Conservation (phyloP, 768 basidiomycete species). For the Amyloporia xantha region DNA sequence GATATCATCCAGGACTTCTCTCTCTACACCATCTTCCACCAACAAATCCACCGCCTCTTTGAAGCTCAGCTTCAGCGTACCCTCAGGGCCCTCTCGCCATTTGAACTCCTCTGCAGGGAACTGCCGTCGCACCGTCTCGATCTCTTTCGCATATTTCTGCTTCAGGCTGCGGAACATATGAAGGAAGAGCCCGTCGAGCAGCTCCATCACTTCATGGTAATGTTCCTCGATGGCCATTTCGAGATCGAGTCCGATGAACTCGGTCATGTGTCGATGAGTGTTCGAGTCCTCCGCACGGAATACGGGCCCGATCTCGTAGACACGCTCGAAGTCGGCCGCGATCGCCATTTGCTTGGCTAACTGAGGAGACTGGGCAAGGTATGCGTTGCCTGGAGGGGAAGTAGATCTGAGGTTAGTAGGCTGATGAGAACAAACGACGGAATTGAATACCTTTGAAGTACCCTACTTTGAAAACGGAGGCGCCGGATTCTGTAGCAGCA, state of each 20-base stretch:
- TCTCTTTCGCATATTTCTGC: conserved; percentile 73
- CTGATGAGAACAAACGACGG: not conserved
- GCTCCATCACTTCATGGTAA: conserved; percentile 95
- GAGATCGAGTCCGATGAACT: conserved; percentile 97
- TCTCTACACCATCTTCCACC: conserved; percentile 75
- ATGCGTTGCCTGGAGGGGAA: conserved; percentile 62
- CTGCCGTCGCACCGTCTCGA: conserved; percentile 73
- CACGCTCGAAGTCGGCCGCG: conserved; percentile 95
- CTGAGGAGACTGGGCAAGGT: conserved; percentile 94
- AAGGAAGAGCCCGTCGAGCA: conserved; percentile 82
- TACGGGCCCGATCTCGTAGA: conserved; percentile 95
- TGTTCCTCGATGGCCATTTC: conserved; percentile 99
- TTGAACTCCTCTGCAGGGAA: conserved; percentile 96
- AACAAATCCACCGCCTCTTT: conserved; percentile 84
- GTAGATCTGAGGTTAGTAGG: not conserved
- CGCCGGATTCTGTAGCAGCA: conserved; percentile 94
- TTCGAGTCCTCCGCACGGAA: conserved; percentile 98
- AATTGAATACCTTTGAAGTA: conserved; percentile 81
- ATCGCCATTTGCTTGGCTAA: conserved; percentile 99
- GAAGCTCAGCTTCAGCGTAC: conserved; percentile 82
- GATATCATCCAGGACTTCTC: conserved; percentile 83
- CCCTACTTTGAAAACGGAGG: conserved; percentile 94
- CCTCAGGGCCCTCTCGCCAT: conserved; percentile 86
- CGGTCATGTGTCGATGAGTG: conserved; percentile 96
- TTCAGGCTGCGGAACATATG: conserved; percentile 81